Evolutionary conservation across 148 eudicot species (phyloP).

Genomic region (Amaranthus cruentus): DNA sequence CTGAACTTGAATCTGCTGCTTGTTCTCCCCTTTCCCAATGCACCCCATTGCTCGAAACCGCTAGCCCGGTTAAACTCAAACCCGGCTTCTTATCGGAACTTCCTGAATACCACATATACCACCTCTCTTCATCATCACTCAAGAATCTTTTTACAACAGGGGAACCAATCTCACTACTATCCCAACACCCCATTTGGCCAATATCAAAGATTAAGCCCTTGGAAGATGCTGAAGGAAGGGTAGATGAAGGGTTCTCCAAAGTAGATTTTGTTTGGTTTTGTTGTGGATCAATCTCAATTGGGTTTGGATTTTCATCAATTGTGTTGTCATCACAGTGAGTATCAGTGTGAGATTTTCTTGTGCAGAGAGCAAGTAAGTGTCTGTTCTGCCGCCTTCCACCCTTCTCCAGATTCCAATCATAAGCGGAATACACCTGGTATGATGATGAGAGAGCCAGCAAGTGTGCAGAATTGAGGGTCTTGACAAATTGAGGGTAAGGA

Average conservation of each 20-base stretch:
- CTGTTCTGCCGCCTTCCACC: no score
- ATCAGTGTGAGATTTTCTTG: constrained; percentile 42
- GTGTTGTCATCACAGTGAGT: constrained; percentile 24
- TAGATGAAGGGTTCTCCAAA: constrained; percentile 23
- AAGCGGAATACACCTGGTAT: no score
- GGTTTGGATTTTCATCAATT: constrained; percentile 24
- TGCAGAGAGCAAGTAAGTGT: constrained; percentile 36
- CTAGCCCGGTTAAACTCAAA: constrained; percentile 55
- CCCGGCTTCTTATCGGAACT: constrained; percentile 29
- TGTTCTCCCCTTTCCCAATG: constrained; percentile 74
- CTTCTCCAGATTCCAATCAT: no score
- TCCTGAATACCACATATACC: constrained; percentile 93
- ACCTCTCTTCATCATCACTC: constrained; percentile 82
- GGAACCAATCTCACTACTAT: constrained; percentile 59
- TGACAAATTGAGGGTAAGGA: constrained; percentile 9
- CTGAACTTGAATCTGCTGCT: constrained; percentile 33
- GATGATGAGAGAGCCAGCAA: constrained; percentile 26
- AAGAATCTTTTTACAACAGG: constrained; percentile 81
- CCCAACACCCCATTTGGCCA: constrained; percentile 64
- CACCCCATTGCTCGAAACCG: constrained; percentile 78
- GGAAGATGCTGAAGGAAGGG: constrained; percentile 32
- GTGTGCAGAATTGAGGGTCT: constrained; percentile 22
- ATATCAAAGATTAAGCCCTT: constrained; percentile 67
- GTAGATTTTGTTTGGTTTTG: constrained; percentile 16
- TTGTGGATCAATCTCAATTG: constrained; percentile 8